Evolutionary conservation across 2,329 filamentous ascomycete genomes (phyloP), one percentile per base, ranked within the genome.

Genomic region (Chalaropsis ovoidea): DNA sequence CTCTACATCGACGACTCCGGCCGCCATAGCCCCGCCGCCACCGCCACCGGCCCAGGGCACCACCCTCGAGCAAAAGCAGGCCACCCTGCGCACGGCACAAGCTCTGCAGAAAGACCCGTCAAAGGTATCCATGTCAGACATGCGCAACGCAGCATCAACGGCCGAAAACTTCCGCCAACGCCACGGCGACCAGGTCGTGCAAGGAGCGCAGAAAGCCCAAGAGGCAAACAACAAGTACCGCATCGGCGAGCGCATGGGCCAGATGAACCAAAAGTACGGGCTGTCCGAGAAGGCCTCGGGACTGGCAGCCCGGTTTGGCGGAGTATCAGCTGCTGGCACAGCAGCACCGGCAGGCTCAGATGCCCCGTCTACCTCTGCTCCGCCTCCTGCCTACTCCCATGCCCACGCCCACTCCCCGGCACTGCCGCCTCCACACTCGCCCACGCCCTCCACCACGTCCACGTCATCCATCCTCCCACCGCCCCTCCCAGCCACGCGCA

Each of bases 121-220:
- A 2, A 81, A 81, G 1, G 82, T 87, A 1, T 85, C 83, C 0
- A 69, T 85, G 1, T 75, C 82, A 3, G 84, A 89, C 70, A 78
- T 82, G 8, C 79, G 77, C 67, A 75, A 78, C 47, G 82, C 84
- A 15, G 86, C 82, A 1, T 78, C 79, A 35, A 87, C 84, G 45
- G 81, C 82, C 47, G 86, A 84, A 69, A 86, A 87, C 71, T 88
- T 90, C 73, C 84, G 85, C 15, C 83, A 89, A 72, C 77, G 86
- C 35, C 86, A 90, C 70, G 83, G 86, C 2, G 86, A 86, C 19
- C 84, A 89, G 72, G 82, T 88, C 5, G 80, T 82, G 1, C 76
- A 81, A 5, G 86, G 86, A 0, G 78, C 80, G 70, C 77, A 79
- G 70, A 79, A 78, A 22, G 84, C 85, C 3, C 82, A 80, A 68